A percentile compares a stretch with the other conserved stretches of the same genome.
Conservation (phyloP, 108 stramenopile species). For the Pseudonitzschia pungens region DNA sequence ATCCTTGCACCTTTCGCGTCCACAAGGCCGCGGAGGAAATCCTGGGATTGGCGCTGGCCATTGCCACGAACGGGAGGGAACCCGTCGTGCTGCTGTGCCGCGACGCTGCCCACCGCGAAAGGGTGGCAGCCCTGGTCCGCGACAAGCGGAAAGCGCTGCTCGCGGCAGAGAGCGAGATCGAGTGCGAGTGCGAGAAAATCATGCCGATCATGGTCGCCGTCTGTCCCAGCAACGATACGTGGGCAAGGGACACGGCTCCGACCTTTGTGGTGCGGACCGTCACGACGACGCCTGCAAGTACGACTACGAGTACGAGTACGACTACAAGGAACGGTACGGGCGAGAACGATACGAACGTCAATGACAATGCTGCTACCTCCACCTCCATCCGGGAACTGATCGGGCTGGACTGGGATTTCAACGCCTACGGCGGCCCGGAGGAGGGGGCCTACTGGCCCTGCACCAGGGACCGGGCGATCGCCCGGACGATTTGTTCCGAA, state of each 20-base stretch:
- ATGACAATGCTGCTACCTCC: too few species aligned
- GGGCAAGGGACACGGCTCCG: slow-evolving; percentile 77
- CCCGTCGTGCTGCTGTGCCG: slow-evolving; percentile 35
- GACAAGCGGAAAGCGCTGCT: too few species aligned
- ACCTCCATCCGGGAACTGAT: too few species aligned
- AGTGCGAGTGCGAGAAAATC: not conserved
- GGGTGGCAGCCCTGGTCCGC: not conserved
- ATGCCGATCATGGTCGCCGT: slow-evolving; percentile 22
- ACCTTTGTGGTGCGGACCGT: slow-evolving; percentile 44
- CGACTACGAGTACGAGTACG: too few species aligned
- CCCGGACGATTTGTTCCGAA: slow-evolving; percentile 36
- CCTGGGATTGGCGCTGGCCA: slow-evolving; percentile 27
- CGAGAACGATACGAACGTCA: too few species aligned
- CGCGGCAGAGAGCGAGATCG: too few species aligned
- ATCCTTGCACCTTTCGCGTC: slow-evolving; percentile 35
- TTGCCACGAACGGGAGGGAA: slow-evolving; percentile 37
- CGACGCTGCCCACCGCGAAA: slow-evolving; percentile 15
- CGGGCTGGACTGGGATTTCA: slow-evolving; percentile 78
- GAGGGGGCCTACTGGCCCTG: slow-evolving; percentile 66
- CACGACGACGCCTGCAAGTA: slow-evolving; percentile 6
- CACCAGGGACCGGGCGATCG: slow-evolving; percentile 51
- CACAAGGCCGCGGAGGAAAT: slow-evolving; percentile 35
- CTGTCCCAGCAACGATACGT: slow-evolving; percentile 65
- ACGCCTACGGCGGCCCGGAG: slow-evolving; percentile 68
- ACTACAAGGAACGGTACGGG: too few species aligned